Evolutionary conservation across 1,139 yeast genomes (phyloP), one percentile per base, ranked within the genome.

Genomic region (Geotrichum australiense): DNA sequence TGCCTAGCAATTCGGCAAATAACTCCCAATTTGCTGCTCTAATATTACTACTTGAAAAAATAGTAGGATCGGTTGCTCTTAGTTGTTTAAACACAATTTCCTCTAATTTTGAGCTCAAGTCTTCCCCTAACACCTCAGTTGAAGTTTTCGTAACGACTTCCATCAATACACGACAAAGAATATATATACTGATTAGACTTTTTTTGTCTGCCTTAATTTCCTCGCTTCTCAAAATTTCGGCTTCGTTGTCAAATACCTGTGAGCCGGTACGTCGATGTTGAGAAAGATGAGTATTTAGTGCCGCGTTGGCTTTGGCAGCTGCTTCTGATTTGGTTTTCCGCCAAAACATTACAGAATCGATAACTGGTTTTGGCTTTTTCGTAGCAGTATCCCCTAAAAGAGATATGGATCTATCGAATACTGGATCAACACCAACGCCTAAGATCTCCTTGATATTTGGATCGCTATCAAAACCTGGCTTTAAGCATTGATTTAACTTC

Each of bases 311-410:
- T 66, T 78, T 69, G 3, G 79, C 72, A 0, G 94, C 87, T 3
- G 84, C 80, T 53, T 89, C 96, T 22, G 93, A 79, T 59, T 91
- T 80, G 4, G 93, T 77, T 59, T 89, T 86, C 47, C 98, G 72
- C 99, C 99, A 91, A 57, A 84, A 89, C 97, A 93, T 89, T 46
- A 91, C 96, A 18, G 95, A 85, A 59, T 93, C 98, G 35, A 93
- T 89, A 3, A 93, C 96, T 0, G 96, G 95, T 55, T 87, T 89
- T 0, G 97, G 97, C 53, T 87, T 85, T 27, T 81, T 71, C 45
- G 87, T 71, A 1, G 98, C 94, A 30, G 91, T 84, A 58, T 84
- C 86, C 2, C 98, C 98, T 47, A 91, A 67, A 0, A 96, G 81
- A 8, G 78, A 77, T 21, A 93, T 77, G 43, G 87, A 82, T 53